Evolutionary conservation across 306 rosid genomes (phyloP), one percentile per base, ranked within the genome.

Genomic region (Erythrophleum fordii): DNA sequence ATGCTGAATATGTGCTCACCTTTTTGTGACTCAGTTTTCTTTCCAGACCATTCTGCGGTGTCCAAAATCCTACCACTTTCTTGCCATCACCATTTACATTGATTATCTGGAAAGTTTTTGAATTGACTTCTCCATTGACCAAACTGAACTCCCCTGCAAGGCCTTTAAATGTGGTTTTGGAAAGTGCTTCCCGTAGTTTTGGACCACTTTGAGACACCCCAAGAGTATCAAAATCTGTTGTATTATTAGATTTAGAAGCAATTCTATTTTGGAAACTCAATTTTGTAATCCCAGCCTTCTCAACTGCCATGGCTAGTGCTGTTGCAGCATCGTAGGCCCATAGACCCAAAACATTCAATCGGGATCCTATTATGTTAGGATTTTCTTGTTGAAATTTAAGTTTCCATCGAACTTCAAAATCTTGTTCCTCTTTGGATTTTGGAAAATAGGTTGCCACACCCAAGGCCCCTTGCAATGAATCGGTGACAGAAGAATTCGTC

Each of bases 311-410:
- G 75, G 89, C 86, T 7, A 83, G 70, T 11, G 89, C 85, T 1
- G 22, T 31, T n/a, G 80, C 78, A 39, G 85, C 69, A 65, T 86
- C 89, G 34, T 83, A 80, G 6, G 87, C 85, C 89, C 85, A 71
- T 2, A 80, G 16, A 2, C 82, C 82, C 20, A 22, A 71, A 23
- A 56, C 72, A 65, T 76, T 55, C 10, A 82, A 39, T 12, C 58
- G 34, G 12, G n/a, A 28, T 22, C 22, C 34, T 2, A 22, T 16
- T 11, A 75, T 39, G 41, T 23, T 10, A 0, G 42, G 69, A 25
- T 75, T 12, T 1, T 75, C 56, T 41, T 8, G 26, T 13, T 20
- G 79, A 18, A 39, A 75, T 58, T 41, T 58, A 11, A 17, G 4
- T 58, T 8, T 58, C 79, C 69, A 75, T 59, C 41, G 79, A 75